Evolutionary conservation across 2,329 filamentous ascomycete genomes (phyloP).

Genomic region (Nemania serpens): DNA sequence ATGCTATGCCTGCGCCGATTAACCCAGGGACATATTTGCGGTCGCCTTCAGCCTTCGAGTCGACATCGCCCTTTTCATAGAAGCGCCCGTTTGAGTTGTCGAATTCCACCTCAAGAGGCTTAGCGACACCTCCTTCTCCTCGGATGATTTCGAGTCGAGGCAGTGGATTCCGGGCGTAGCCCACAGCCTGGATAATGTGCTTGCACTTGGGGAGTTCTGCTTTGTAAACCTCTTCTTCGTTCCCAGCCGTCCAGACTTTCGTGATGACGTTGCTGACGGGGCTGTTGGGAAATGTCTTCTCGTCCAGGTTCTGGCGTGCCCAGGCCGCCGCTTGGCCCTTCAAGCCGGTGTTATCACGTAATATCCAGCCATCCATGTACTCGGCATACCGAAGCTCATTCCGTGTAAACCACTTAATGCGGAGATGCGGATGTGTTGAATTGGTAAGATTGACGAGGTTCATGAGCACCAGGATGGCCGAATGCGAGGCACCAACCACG

Average conservation of each 20-base stretch:
- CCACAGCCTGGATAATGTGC: conserved; percentile 63
- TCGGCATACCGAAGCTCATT: conserved; percentile 64
- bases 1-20: conserved; percentile 67
- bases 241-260: conserved; percentile 50
- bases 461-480: conserved; percentile 64
- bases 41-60: conserved; percentile 34
- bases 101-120: conserved; percentile 34
- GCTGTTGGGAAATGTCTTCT: conserved; percentile 50
- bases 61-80: conserved; percentile 47
- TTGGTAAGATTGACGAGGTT: conserved; percentile 61
- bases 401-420: conserved; percentile 66
- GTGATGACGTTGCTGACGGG: conserved; percentile 52
- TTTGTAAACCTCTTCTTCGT: conserved; percentile 51
- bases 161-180: conserved; percentile 56
- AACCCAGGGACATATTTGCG: conserved; percentile 54
- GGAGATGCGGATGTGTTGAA: conserved; percentile 56
- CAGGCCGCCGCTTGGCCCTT: conserved; percentile 65
- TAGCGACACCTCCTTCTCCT: conserved; percentile 40
- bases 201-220: conserved; percentile 54
- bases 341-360: conserved; percentile 67
- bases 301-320: conserved; percentile 63
- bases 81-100: conserved; percentile 51
- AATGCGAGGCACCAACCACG: conserved; percentile 66
- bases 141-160: conserved; percentile 47
- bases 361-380: conserved; percentile 66